A percentile compares a stretch with the other conserved stretches of the same genome.
Conservation (phyloP, 257 asterid genomes). For the Thymus quinquecostatus region DNA sequence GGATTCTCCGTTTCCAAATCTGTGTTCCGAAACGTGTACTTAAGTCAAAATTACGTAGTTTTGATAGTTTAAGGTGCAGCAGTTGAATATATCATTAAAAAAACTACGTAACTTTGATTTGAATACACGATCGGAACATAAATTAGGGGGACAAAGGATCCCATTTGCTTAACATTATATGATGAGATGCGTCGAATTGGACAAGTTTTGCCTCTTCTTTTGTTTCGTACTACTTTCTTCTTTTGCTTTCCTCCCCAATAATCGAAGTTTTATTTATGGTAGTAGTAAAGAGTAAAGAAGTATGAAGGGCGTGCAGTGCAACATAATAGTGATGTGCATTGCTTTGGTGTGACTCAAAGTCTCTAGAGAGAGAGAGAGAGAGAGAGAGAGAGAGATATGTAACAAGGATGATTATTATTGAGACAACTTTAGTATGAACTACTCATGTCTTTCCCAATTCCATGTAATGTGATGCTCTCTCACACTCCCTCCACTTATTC, state of each 20-base stretch:
- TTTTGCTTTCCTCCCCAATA: neutral
- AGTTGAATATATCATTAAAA: no score
- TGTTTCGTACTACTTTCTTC: neutral
- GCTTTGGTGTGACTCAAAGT: conserved; percentile 27
- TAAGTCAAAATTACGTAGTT: no score
- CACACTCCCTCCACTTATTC: neutral
- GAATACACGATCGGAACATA: no score
- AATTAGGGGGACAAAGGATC: no score
- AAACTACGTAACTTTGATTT: no score
- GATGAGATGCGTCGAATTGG: neutral
- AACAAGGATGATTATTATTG: neutral
- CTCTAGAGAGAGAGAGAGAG: neutral
- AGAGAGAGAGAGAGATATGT: no score
- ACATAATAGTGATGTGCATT: conserved; percentile 24
- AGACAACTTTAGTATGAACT: conserved; percentile 12
- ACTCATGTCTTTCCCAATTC: neutral
- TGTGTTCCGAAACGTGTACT: no score
- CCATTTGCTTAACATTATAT: no score
- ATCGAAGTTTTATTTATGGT: neutral
- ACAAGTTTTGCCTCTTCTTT: neutral
- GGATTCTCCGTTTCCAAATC: no score
- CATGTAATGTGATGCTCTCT: conserved; percentile 1
- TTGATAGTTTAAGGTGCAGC: no score
- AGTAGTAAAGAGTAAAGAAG: neutral
- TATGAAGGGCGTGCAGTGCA: conserved; percentile 31